A percentile compares a stretch with the other conserved stretches of the same genome.
phyloP scores from a whole-genome alignment of 768 basidiomycete genomes.

The Rhizopogon vinicolor region DNA sequence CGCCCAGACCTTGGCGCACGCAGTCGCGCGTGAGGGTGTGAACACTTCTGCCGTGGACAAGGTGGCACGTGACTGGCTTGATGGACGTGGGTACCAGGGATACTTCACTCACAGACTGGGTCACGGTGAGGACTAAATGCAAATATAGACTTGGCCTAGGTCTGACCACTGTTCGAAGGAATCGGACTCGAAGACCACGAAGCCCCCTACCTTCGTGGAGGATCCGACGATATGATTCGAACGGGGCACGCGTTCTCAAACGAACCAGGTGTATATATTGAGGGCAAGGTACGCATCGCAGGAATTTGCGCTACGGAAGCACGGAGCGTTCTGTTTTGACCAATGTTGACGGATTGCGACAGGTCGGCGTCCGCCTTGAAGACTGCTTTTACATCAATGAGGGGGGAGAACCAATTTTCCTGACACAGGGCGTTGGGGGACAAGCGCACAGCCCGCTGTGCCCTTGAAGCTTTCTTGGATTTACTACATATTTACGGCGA shows the following conservation, averaged over 20 bases:
- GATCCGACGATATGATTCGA: constrained; percentile 51
- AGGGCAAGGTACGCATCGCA: constrained; percentile 46
- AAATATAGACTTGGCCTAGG: not conserved
- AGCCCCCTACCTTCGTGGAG: constrained; percentile 74
- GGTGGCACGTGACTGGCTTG: constrained; percentile 53
- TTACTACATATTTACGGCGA: not conserved
- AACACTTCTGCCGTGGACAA: constrained; percentile 54
- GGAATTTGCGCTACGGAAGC: not conserved
- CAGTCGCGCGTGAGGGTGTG: constrained; percentile 41
- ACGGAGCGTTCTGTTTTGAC: constrained; percentile 1
- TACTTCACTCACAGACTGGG: constrained; percentile 83
- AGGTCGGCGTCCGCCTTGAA: constrained; percentile 79
- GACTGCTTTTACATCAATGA: constrained; percentile 73
- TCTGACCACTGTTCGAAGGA: constrained; percentile 37
- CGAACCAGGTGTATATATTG: constrained; percentile 77
- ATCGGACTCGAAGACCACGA: constrained; percentile 86
- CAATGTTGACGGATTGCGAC: constrained; percentile 6
- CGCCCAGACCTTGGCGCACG: constrained; percentile 58
- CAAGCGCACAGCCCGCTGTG: constrained; percentile 37
- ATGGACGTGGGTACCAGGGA: constrained; percentile 36
- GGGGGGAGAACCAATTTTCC: constrained; percentile 47
- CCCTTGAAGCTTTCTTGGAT: constrained; percentile 18
- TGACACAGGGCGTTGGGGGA: constrained; percentile 65
- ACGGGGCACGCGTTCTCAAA: constrained; percentile 75
- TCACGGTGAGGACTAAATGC: constrained; percentile 46